Evolutionary conservation across 306 rosid genomes (phyloP), one percentile per base, ranked within the genome.

Genomic region (Pyrus communis): DNA sequence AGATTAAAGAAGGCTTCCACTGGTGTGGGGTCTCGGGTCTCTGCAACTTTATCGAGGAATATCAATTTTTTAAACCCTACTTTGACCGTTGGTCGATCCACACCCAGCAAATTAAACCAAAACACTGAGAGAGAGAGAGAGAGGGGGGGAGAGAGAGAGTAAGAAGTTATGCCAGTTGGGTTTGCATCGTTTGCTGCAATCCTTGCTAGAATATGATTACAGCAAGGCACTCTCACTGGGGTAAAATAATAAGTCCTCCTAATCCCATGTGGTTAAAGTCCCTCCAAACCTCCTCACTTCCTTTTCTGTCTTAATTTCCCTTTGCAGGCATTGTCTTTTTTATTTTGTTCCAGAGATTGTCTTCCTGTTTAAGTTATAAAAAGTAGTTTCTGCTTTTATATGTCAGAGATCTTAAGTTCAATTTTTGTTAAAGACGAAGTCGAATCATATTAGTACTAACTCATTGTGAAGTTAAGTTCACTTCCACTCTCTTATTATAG

Each of bases 161-260:
- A 1, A 15, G 55, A 49, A 2, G 55, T 40, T 40, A 40, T 40
- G 45, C 21, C 11, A 15, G 59, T 33, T 33, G 77, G 79, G 60
- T 52, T 52, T 55, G 74, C 73, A 42, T 74, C 69, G 78, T 70
- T 79, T 74, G 52, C 43, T 75, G 59, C 69, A 69, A 71, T 55
- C 60, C 43, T 19, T 51, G 67, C 40, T 67, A 77, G 71, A 70
- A 69, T 33, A 77, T 82, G 86, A 80, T 84, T 82, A 84, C 78
- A 80, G 85, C 82, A 76, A 30, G 71, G 76, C 84, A 73, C 59
- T 14, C 55, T 49, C 55, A 49, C 55, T 49, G 81, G 59, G 79
- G 81, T 69, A 69, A 46, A 75, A 17, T 4, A 49, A 15, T 1
- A 79, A 62, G 75, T 4, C 67, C 33, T 33, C 78, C 79, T 46